phyloP scores from a whole-genome alignment of 2,329 filamentous ascomycete species.

The Ascochyta pisi region DNA sequence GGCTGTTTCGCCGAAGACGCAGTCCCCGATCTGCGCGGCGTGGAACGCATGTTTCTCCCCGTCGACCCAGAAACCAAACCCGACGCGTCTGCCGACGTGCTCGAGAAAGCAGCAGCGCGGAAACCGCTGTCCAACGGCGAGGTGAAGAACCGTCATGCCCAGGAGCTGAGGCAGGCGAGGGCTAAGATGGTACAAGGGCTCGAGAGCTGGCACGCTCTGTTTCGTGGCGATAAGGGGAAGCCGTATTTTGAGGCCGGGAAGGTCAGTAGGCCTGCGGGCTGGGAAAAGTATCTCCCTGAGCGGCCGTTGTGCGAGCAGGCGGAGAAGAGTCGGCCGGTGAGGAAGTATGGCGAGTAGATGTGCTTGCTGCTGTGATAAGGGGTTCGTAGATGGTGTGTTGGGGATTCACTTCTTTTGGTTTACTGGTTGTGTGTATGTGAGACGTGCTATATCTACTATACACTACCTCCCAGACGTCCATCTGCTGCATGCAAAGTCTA shows the following conservation, averaged over 20 bases:
- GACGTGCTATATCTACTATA: background rate
- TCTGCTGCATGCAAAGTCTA: too few relatives aligned
- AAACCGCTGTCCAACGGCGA: conserved; percentile 36
- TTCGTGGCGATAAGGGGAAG: conserved; percentile 69
- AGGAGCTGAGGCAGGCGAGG: conserved; percentile 71
- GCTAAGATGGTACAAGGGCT: conserved; percentile 71
- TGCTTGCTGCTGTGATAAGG: background rate
- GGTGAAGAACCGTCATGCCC: conserved; percentile 61
- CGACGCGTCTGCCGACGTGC: conserved; percentile 24
- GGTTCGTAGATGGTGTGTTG: background rate
- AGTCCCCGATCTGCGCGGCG: conserved; percentile 82
- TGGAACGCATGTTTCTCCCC: conserved; percentile 81
- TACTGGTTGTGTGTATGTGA: too few relatives aligned
- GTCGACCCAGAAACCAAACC: conserved; percentile 63
- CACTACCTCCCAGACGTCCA: background rate
- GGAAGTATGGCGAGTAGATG: conserved; percentile 42
- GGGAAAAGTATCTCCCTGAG: conserved; percentile 64
- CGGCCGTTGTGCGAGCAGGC: conserved; percentile 75
- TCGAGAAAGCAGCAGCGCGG: conserved; percentile 35
- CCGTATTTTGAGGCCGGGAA: conserved; percentile 84
- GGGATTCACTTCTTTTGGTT: too few relatives aligned
- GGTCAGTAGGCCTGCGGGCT: conserved; percentile 68
- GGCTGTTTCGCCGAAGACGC: conserved; percentile 89
- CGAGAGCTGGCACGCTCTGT: conserved; percentile 84
- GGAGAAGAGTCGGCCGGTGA: conserved; percentile 67